A percentile compares a stretch with the other conserved stretches of the same genome.
Evolutionary conservation across 2,329 filamentous ascomycete genomes (phyloP).

Genomic region (Epichloe sylvatica): DNA sequence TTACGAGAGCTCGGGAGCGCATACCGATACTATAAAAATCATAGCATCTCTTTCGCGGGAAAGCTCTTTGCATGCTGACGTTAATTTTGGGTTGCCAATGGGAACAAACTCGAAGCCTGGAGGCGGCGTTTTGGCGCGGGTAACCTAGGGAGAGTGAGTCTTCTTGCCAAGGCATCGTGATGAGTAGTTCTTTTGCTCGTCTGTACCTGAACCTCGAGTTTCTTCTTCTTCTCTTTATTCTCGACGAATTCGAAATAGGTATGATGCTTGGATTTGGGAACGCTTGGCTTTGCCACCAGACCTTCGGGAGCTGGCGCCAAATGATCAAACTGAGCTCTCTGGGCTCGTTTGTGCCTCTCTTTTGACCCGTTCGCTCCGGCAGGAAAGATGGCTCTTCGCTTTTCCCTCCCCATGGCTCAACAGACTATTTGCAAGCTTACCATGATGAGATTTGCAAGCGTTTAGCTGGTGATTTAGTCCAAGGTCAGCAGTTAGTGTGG

Average conservation of each 20-base stretch:
- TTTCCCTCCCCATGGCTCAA: constrained; percentile 22
- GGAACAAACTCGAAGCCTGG: constrained; percentile 51
- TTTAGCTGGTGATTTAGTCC: background rate
- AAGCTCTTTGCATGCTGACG: constrained; percentile 47
- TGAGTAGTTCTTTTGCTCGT: constrained; percentile 9
- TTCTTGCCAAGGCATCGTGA: constrained; percentile 8
- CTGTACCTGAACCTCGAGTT: constrained; percentile 47
- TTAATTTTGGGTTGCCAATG: constrained; percentile 47
- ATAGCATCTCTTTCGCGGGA: constrained; percentile 47
- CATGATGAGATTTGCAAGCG: constrained; percentile 1
- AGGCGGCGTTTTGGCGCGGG: constrained; percentile 35
- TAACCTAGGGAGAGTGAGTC: constrained; percentile 32
- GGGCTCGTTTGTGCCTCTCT: constrained; percentile 22
- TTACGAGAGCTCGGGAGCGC: background rate
- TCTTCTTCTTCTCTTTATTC: constrained; percentile 51
- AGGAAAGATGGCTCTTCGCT: constrained; percentile 14
- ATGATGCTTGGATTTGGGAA: constrained; percentile 40
- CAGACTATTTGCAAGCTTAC: background rate
- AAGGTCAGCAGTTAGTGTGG: background rate
- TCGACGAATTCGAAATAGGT: constrained; percentile 51
- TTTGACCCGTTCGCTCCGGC: constrained; percentile 20
- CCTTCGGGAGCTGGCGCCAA: constrained; percentile 20
- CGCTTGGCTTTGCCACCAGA: constrained; percentile 24
- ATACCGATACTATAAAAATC: constrained; percentile 53
- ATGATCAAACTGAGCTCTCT: constrained; percentile 20